Evolutionary conservation across 2,329 filamentous ascomycete species (phyloP), one percentile per base, ranked within the genome.

Genomic region (Talaromyces sp.): DNA sequence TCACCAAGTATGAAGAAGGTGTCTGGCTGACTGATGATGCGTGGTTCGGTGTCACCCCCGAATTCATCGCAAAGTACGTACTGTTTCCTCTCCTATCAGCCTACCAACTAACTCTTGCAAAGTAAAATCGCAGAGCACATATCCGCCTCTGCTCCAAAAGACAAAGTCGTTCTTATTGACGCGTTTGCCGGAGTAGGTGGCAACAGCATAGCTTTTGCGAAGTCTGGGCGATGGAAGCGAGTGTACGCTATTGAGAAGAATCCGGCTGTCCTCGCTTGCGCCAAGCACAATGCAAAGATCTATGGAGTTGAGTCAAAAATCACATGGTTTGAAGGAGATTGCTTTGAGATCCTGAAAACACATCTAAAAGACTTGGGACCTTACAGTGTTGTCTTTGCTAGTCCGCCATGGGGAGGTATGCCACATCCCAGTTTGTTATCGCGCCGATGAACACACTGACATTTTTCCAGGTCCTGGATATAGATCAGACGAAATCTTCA

Each of bases 11-110:
- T 75, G 90, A 97, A 75, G 85, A 93, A 65, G 94, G 93, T 63
- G 85, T 99, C 69, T 90, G 88, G 82, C 87, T 99, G 83, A 99
- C 96, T 0, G 89, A 96, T 75, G 90, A 94, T 78, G 90, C 93
- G 62, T 99, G 95, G 95, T 99, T 95, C 76, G 95, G 93, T 63
- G 93, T 98, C 8, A 99, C 96, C 0, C 93, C 95, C 14, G 94
- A 99, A 76, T 90, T 91, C 4, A 87, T 99, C 33, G 95, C 95
- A 66, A 88, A 84, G 91, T 95, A 82, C 72, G 83, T 58, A 35
- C 54, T 79, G 5, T 37, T 62, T 58, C n/a, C 14, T 56, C 24
- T 13, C 14, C 61, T 62, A 60, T 62, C 2, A 33, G 16, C 48
- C 60, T 37, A 10, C 41, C 64, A 16, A 68, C 52, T 6, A 19